Conservation (phyloP, 2,329 filamentous ascomycete genomes). For the Calonectria crousiana region DNA sequence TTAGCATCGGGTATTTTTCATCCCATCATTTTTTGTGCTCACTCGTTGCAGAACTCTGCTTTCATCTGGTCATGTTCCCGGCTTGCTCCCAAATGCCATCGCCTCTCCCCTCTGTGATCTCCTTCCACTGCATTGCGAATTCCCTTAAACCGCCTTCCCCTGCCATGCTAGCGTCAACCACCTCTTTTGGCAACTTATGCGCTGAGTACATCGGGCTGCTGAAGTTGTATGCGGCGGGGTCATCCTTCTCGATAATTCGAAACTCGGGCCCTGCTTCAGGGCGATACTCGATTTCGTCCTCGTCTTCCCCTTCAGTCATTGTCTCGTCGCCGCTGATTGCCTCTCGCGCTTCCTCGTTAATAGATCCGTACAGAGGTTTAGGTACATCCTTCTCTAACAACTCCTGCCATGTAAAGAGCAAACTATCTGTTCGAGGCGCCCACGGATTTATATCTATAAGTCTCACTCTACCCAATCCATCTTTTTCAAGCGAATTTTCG, state of each 20-base stretch:
- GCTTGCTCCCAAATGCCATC: constrained; percentile 55
- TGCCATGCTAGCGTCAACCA: constrained; percentile 78
- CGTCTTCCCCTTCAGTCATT: constrained; percentile 54
- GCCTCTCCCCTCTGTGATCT: constrained; percentile 61
- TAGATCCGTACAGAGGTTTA: constrained; percentile 65
- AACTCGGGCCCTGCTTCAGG: constrained; percentile 80
- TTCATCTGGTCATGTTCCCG: constrained; percentile 6
- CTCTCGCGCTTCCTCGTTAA: constrained; percentile 43
- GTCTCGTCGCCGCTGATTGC: constrained; percentile 53
- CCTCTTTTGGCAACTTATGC: constrained; percentile 94
- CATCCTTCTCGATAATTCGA: constrained; percentile 83
- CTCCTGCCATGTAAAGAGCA: constrained; percentile 92
- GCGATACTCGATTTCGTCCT: constrained; percentile 61
- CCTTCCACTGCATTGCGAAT: constrained; percentile 82
- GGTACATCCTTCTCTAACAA: constrained; percentile 79
- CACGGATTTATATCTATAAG: constrained; percentile 97
- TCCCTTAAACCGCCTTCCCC: constrained; percentile 84
- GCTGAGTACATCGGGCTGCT: constrained; percentile 90
- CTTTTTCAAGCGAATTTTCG: constrained; percentile 65
- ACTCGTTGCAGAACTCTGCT: not conserved
- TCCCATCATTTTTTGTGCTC: not conserved
- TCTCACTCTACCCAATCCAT: constrained; percentile 79
- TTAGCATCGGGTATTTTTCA: not conserved
- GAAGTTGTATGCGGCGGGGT: constrained; percentile 91
- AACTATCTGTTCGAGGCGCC: constrained; percentile 87